Evolutionary conservation across 108 stramenopile genomes (phyloP).

Genomic region (Craspedostauros australis): DNA sequence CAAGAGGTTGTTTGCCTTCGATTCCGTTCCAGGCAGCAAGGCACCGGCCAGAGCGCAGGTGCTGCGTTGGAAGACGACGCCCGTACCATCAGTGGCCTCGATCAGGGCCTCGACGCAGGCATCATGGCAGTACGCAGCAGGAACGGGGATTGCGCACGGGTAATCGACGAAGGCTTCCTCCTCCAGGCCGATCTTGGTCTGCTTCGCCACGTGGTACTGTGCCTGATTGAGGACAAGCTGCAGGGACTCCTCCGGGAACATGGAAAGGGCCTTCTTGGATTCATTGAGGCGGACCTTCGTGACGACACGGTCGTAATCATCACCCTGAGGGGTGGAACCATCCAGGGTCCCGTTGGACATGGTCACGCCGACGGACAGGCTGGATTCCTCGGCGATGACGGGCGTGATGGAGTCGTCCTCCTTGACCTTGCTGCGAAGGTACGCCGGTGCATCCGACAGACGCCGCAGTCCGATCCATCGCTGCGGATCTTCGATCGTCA

Average conservation of each 20-base stretch:
- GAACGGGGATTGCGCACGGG: constrained; percentile 69
- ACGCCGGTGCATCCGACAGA: constrained; percentile 37
- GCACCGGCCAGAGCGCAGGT: constrained; percentile 61
- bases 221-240: constrained; percentile 46
- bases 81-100: constrained; percentile 53
- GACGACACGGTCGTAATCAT: constrained; percentile 76
- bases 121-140: constrained; percentile 61
- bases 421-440: constrained; percentile 17
- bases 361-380: constrained; percentile 33
- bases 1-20: constrained; percentile 20
- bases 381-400: constrained; percentile 43
- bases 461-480: constrained; percentile 60
- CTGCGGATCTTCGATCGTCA: constrained; percentile 47
- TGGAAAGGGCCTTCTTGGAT: constrained; percentile 62
- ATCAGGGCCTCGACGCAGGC: constrained; percentile 50
- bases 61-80: constrained; percentile 57
- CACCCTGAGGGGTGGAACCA: constrained; percentile 47
- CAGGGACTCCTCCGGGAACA: constrained; percentile 73
- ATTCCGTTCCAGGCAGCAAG: constrained; percentile 26
- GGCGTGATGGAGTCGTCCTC: constrained; percentile 16
- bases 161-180: constrained; percentile 43
- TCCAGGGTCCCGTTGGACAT: constrained; percentile 63
- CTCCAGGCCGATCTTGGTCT: constrained; percentile 19
- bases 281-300: constrained; percentile 52
- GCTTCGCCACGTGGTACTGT: constrained; percentile 40